Percentiles rank a stretch among this genome's conserved stretches.
These are phyloP conservation scores for Ambispora gerdemannii DNA, from an alignment of 192 early-diverging fungal genomes.

Conservation along the genomic window DNA sequence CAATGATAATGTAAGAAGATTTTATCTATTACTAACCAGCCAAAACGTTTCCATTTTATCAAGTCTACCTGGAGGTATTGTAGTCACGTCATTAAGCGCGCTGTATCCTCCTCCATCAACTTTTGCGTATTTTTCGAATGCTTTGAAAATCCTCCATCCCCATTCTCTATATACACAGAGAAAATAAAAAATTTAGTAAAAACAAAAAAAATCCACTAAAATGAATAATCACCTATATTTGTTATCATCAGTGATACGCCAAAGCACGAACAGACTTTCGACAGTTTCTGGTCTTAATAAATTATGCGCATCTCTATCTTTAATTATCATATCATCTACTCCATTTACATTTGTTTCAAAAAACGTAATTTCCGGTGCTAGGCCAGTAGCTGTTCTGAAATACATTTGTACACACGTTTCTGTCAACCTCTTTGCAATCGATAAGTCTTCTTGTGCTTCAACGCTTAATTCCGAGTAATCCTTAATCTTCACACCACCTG, in stretches of 20 bases:
- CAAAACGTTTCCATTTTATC: constrained; percentile 85
- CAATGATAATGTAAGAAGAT: neutral
- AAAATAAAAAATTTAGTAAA: neutral
- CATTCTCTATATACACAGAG: constrained; percentile 49
- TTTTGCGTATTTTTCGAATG: constrained; percentile 75
- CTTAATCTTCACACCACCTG: constrained; percentile 50
- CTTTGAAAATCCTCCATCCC: constrained; percentile 83
- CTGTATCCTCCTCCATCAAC: constrained; percentile 57
- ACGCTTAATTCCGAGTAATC: constrained; percentile 38
- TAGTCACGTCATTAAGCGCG: constrained; percentile 56
- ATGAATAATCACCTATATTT: constrained; percentile 68
- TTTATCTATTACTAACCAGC: constrained; percentile 33
- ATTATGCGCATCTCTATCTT: constrained; percentile 66
- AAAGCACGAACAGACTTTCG: constrained; percentile 86
- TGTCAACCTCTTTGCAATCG: constrained; percentile 74
- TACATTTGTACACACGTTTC: constrained; percentile 81
- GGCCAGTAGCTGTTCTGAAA: constrained; percentile 67
- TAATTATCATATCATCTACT: constrained; percentile 62
- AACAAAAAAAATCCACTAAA: neutral
- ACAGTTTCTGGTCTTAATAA: constrained; percentile 86
- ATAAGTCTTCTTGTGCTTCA: constrained; percentile 59
- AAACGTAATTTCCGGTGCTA: constrained; percentile 85
- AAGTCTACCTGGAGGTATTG: constrained; percentile 40
- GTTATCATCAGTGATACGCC: constrained; percentile 77
- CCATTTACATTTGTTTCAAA: constrained; percentile 50